Evolutionary conservation across 768 basidiomycete genomes (phyloP), one percentile per base, ranked within the genome.

Genomic region (Termitomyces sp.): DNA sequence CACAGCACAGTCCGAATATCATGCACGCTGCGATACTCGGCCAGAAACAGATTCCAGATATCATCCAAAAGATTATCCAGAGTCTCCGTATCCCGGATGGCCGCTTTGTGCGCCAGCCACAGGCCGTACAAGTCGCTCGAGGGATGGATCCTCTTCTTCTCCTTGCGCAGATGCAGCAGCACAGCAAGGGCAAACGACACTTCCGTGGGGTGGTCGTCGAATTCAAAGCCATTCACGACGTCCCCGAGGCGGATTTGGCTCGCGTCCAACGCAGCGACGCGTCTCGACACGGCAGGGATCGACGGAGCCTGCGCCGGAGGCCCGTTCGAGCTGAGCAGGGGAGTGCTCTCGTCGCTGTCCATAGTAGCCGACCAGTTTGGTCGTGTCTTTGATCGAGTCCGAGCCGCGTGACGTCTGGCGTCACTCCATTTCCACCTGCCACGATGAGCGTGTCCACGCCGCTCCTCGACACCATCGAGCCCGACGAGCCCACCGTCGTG

Each of bases 401-500:
- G n/a, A n/a, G 41, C 2, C 20, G 22, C 42, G 42, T 44, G 42
- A 44, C 42, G 15, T 41, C 36, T 46, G 12, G 31, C 47, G 2
- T 53, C 36, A 53, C 45, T 20, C n/a, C n/a, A n/a, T 13, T 13
- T 16, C 36, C 28, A 28, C 22, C 20, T 47, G 37, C 55, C 55
- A 36, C 51, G 47, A 69, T 72, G 86, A 84, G 80, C 72, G 76
- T 74, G 53, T 73, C 79, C 29, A 79, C 84, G 31, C 88, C 90
- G 22, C 75, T 92, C 51, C 76, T 92, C 47, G 80, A 87, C 58
- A 90, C 89, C 34, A 96, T 96, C 56, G 94, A 95, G 69, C 85
- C 94, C 31, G 94, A 96, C 70, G 92, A 93, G 44, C 76, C 75
- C 53, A 68, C 70, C 34, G 74, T 67, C 16, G 65, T 60, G 39